These are phyloP conservation scores for Globisporangium ultimum DNA, from an alignment of 352 stramenopile species.

Conservation along the genomic window DNA sequence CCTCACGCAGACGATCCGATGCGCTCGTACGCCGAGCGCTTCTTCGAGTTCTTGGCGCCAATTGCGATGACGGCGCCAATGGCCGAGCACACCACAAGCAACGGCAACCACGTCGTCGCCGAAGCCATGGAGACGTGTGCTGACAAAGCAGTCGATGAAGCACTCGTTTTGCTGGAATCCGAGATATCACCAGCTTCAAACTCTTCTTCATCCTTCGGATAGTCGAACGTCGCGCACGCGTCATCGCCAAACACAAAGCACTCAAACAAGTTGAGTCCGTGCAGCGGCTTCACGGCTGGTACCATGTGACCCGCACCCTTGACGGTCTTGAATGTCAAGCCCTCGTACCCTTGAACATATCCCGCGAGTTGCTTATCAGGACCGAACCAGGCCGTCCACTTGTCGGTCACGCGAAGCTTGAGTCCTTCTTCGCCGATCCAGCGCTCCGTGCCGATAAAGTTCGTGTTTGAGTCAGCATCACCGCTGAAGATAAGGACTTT, in stretches of 20 bases:
- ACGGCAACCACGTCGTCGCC: slow-evolving; percentile 9
- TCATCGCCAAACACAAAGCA: slow-evolving; percentile 66
- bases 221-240: slow-evolving; percentile 42
- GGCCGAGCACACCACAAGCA: slow-evolving; percentile 19
- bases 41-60: slow-evolving; percentile 32
- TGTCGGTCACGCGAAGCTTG: slow-evolving; percentile 29
- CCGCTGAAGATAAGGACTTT: slow-evolving; percentile 67
- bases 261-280: slow-evolving; percentile 67
- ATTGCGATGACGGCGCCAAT: slow-evolving; percentile 22
- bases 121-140: not conserved
- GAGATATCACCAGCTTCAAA: slow-evolving; percentile 32
- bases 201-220: slow-evolving; percentile 62
- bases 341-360: slow-evolving; percentile 78
- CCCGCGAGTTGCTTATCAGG: slow-evolving; percentile 77
- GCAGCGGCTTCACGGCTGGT: slow-evolving; percentile 49
- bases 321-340: slow-evolving; percentile 85
- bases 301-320: slow-evolving; percentile 91
- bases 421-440: slow-evolving; percentile 63
- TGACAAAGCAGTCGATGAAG: too few relatives aligned
- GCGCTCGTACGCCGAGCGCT: slow-evolving; percentile 33
- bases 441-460: slow-evolving; percentile 83
- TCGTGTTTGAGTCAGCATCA: slow-evolving; percentile 65
- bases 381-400: slow-evolving; percentile 56
- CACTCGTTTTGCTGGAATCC: not conserved
- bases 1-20: slow-evolving; percentile 9